phyloP scores from a whole-genome alignment of 2,329 filamentous ascomycete genomes.

The Teratosphaeria pseudoeucalypti region DNA sequence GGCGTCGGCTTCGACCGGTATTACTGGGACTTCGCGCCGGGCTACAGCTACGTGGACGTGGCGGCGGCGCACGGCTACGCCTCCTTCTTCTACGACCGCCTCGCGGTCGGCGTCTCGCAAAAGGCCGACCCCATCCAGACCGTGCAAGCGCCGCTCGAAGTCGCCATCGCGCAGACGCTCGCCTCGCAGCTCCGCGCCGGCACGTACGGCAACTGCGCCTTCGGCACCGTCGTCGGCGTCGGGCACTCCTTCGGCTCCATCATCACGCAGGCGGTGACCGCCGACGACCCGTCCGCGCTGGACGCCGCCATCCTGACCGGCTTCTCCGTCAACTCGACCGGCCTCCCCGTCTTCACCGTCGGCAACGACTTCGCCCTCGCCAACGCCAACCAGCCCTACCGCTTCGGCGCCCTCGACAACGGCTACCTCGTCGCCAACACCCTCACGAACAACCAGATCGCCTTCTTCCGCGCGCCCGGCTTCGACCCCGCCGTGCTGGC shows the following conservation, averaged over 20 bases:
- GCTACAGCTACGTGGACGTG: conserved; percentile 32
- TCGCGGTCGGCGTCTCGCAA: conserved; percentile 29
- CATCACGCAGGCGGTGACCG: conserved; percentile 24
- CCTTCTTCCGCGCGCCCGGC: conserved; percentile 21
- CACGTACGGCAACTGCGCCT: conserved; percentile 16
- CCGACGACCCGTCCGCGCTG: conserved; percentile 23
- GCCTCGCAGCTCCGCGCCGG: conserved; percentile 21
- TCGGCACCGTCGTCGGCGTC: conserved; percentile 29
- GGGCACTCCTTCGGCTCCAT: conserved; percentile 32
- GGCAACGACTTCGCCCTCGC: conserved; percentile 23
- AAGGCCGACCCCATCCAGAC: conserved; percentile 30
- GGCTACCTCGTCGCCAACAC: conserved; percentile 20
- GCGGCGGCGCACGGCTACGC: conserved; percentile 29
- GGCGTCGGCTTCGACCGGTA: conserved; percentile 30
- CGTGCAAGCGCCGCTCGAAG: conserved; percentile 29
- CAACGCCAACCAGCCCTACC: conserved; percentile 15
- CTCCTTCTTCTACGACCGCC: conserved; percentile 34
- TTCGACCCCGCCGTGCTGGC: conserved; percentile 20
- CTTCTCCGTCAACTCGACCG: conserved; percentile 20
- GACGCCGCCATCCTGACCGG: conserved; percentile 31
- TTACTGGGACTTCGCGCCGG: conserved; percentile 20
- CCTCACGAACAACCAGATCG: conserved; percentile 19
- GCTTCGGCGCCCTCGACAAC: conserved; percentile 19
- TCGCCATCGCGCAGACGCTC: conserved; percentile 28
- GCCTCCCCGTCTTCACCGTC: conserved; percentile 14